Evolutionary conservation across 192 early-diverging fungal genomes (phyloP).

Genomic region (Rhizophagus clarus): DNA sequence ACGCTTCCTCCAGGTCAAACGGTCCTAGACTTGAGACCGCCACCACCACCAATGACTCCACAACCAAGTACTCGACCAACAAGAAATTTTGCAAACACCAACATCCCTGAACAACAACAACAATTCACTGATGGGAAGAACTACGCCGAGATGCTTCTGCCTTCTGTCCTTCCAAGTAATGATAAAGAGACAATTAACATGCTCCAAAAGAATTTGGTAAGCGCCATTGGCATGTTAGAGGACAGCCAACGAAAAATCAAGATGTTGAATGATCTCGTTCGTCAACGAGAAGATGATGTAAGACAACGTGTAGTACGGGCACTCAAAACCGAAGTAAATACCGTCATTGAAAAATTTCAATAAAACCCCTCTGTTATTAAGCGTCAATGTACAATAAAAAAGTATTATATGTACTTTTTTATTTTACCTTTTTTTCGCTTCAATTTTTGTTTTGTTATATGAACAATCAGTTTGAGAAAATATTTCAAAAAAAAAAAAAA

Average conservation of each 20-base stretch:
- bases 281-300: constrained; percentile 28
- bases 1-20: too few species aligned
- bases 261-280: neutral
- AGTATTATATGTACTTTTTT: neutral
- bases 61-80: neutral
- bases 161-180: neutral
- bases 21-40: too few species aligned
- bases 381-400: too few species aligned
- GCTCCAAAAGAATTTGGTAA: constrained; percentile 9
- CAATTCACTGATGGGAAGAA: neutral
- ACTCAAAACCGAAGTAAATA: constrained; percentile 12
- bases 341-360: neutral
- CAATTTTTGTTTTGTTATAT: neutral
- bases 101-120: neutral
- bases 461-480: neutral
- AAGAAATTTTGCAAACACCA: neutral
- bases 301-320: neutral
- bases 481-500: neutral
- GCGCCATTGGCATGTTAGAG: constrained; percentile 26
- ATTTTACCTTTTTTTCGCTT: neutral
- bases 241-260: constrained; percentile 21
- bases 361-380: too few species aligned
- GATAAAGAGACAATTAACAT: neutral
- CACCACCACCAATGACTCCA: neutral
- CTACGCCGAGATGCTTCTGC: constrained; percentile 7